Base-by-base conservation (phyloP, 1,284 basidiomycete species). In the Heliocybe sulcata region DNA sequence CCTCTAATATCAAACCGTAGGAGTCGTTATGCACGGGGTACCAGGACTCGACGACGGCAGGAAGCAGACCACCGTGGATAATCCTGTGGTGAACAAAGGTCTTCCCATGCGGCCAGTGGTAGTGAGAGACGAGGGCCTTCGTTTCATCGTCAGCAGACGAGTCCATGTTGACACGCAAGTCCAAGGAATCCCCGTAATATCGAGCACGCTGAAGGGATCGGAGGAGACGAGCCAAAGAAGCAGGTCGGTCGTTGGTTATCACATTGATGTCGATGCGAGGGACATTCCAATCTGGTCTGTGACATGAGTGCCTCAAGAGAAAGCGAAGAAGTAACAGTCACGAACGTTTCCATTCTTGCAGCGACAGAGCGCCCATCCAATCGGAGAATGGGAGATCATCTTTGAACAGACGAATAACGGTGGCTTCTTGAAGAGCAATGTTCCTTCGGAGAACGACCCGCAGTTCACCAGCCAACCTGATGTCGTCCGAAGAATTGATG, bases 31-130 rank as follows among this genome's bases (percentile, higher is more conserved):
- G 75, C 27, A 73, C 69, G 1, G 91, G 90, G 65, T 90, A 92
- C 90, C 91, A 93, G 2, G 87, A 88, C 66, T 93, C 90, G 11
- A 92, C 85, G 9, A 93, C 82, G 6, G 90, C 87, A 2, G 87
- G 79, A 57, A 93, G 79, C 19, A 93, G 73, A 1, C 90, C 91
- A 2, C 82, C 90, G 55, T 84, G 83, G 19, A 89, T 71, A 54
- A 92, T 76, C 11, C 91, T 79, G 62, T 85, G 87, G 52, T 90
- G 82, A 3, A 87, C 62, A 56, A 79, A 79, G 2, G 82, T 61
- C 35, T 66, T 61, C 3, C 87, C 90, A 57, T 82, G 76, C 1
- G 63, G 61, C 90, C 90, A 93, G 2, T 67, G 51, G 45, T 83
- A 75, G 22, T 72, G 67, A 52, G 78, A 68, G 6, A 79, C 75